These are phyloP conservation scores for Uromyces viciae-fabae DNA, from an alignment of 1,284 basidiomycete species.

Conservation along the genomic window DNA sequence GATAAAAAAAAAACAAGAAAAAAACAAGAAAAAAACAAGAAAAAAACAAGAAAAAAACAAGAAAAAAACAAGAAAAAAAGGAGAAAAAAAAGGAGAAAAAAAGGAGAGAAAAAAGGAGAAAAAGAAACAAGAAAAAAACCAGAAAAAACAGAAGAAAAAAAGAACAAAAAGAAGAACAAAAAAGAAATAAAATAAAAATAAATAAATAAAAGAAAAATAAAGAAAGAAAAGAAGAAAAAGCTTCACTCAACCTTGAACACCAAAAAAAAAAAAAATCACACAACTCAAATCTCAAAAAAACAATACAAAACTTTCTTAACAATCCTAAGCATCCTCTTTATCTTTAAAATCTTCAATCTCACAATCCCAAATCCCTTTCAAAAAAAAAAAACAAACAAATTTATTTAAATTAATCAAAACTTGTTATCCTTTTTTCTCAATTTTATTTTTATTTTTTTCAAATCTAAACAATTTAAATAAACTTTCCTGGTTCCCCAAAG, in stretches of 20 bases:
- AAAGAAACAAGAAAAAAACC: not conserved
- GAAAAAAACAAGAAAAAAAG: not conserved
- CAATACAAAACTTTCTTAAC: not conserved
- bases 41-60: conserved; percentile 1
- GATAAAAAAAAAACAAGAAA: not conserved
- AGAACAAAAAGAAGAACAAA: not conserved
- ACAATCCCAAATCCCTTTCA: too few species aligned
- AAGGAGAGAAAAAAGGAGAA: not conserved
- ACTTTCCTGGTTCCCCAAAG: too few species aligned
- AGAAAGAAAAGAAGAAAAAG: not conserved
- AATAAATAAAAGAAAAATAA: not conserved
- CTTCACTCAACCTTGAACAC: not conserved
- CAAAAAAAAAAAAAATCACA: not conserved
- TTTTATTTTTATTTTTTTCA: too few species aligned
- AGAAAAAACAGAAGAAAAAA: not conserved
- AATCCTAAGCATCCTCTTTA: too few species aligned
- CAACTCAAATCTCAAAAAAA: not conserved
- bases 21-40: conserved; percentile 7
- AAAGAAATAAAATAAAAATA: not conserved
- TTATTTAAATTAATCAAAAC: too few species aligned
- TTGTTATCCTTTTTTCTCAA: too few species aligned
- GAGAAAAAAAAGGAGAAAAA: not conserved
- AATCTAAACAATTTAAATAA: too few species aligned
- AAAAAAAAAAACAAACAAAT: too few species aligned
- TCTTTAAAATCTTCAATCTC: too few species aligned